phyloP scores from a whole-genome alignment of 805 yeast species.

The Kuraishia borneana region DNA sequence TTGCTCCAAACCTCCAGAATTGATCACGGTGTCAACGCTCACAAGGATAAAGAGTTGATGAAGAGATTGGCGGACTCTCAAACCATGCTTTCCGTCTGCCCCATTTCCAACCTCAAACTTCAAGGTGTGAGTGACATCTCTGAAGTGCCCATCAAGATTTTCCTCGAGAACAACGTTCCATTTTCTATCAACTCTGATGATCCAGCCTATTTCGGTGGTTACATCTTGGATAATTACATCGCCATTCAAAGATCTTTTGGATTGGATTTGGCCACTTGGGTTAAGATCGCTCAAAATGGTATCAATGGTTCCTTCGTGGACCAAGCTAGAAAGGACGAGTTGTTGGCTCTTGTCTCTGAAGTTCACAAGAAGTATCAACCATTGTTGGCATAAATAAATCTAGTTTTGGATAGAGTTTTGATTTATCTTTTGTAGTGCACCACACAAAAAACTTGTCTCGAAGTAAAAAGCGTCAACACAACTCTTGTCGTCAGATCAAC shows the following conservation, averaged over 20 bases:
- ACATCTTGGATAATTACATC: conserved; percentile 63
- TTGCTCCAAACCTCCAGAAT: conserved; percentile 53
- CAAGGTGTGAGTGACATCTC: conserved; percentile 60
- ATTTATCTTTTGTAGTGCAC: neutral
- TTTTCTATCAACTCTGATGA: conserved; percentile 72
- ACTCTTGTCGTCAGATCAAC: neutral
- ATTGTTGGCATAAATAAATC: no score
- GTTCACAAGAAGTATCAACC: conserved; percentile 19
- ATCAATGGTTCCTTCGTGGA: conserved; percentile 68
- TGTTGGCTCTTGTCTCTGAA: conserved; percentile 31
- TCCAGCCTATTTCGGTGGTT: conserved; percentile 82
- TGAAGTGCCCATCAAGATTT: conserved; percentile 53
- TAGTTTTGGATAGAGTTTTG: conserved; percentile 3
- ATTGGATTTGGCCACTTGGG: conserved; percentile 52
- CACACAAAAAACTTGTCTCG: neutral
- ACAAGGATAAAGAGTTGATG: conserved; percentile 41
- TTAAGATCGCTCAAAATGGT: conserved; percentile 48
- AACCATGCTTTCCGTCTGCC: conserved; percentile 63
- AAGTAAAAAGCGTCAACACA: neutral
- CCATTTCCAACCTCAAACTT: conserved; percentile 64
- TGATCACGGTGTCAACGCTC: conserved; percentile 71
- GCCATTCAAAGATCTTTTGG: conserved; percentile 58
- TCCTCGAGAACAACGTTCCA: conserved; percentile 52
- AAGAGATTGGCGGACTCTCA: conserved; percentile 42
- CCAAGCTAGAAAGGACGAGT: conserved; percentile 37